Evolutionary conservation across 805 yeast species (phyloP), one percentile per base, ranked within the genome.

Genomic region (Yarrowia sp.): DNA sequence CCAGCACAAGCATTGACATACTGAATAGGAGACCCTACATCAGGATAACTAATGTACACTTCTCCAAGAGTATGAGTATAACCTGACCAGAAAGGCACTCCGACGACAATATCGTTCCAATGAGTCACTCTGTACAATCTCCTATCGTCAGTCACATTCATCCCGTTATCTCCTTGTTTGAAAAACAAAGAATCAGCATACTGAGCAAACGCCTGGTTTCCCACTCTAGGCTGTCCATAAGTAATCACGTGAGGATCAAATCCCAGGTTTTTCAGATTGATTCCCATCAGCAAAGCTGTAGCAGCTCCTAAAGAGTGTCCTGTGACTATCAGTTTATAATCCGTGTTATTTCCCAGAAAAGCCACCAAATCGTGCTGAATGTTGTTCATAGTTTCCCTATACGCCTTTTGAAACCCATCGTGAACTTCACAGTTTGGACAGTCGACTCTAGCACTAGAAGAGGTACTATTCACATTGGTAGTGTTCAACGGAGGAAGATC

Each of bases 301-400:
- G 92, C 92, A 5, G 86, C 95, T 1, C 92, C 92, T 42, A 89
- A 74, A 0, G 95, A 89, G 73, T 89, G 96, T 0, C 96, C 95
- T 0, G 84, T 76, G 0, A 87, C 78, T 1, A 81, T 78, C 1
- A 87, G 65, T 28, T 78, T 72, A 71, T 85, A 86, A 18, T 78
- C 80, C 0, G 85, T 82, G 70, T 80, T 50, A 4, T 13, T 31
- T 9, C 10, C 9, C 18, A 36, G 17, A 38, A 36, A 36, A 1
- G 8, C 35, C 9, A 39, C 32, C 45, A 53, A 11, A 6, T 53
- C 4, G 28, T n/a, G 3, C n/a, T 36, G 42, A 10, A 39, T 38
- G 36, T 53, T 53, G 14, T 6, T 15, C 60, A 53, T 38, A n/a
- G 60, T 53, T 9, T 53, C 60, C 9, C 45, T 8, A 36, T 38